Base-by-base conservation (phyloP, 495 filamentous ascomycete species). In the Pseudevernia furfuracea region DNA sequence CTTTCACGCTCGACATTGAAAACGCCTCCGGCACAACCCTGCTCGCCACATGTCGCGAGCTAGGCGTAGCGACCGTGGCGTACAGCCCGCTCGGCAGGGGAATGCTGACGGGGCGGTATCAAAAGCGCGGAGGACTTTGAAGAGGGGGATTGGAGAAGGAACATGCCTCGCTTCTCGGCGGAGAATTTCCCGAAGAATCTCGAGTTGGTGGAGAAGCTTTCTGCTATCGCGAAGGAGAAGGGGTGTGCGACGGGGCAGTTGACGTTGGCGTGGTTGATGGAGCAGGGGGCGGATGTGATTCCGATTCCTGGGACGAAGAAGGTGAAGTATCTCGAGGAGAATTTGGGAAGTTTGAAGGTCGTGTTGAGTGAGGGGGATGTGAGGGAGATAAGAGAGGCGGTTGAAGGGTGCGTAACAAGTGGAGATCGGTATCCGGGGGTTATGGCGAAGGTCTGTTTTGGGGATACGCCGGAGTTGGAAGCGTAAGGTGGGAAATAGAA, bases 301-400 rank as follows among this genome's bases (percentile, higher is more conserved):
- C 79, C 81, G 1, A 83, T 85, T 67, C 83, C 83, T 0, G 82
- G 83, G 6, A 86, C 84, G 0, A 82, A 78, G 70, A 77, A 71
- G 19, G 68, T 80, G 28, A 72, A 78, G 66, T 80, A 80, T 56
- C 68, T 87, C 52, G 80, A 85, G 55, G 80, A 86, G 72, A 87
- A 88, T 66, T 71, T 76, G 63, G 77, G 64, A 1, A 74, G 81
- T 9, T 38, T 76, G n/a, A 58, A 77, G n/a, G 73, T 85, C 28
- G 60, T 68, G 55, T 71, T 87, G 44, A 80, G 64, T 0, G 76
- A 76, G 14, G 74, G 78, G 56, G 83, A 87, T 61, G 73, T 77
- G 34, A 62, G 60, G 43, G 73, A 77, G 69, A 77, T 86, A 52
- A 67, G 82, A 52, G 67, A 74, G 21, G 73, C 74, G 23, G 74